Evolutionary conservation across 176 grass and related monocot species (phyloP).

Genomic region (Leersia perrieri): DNA sequence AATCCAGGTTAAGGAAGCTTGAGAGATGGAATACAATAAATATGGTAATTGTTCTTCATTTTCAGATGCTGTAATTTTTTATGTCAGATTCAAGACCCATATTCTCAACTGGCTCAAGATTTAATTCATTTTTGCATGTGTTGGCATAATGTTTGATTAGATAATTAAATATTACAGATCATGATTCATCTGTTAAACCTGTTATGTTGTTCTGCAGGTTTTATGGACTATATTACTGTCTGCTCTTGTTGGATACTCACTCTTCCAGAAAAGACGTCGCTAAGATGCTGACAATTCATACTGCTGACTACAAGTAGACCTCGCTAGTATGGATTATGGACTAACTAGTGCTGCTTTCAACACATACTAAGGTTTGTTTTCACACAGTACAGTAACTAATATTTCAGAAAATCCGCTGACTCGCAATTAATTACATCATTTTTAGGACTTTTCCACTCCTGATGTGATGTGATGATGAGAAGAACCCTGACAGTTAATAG

Average conservation of each 20-base stretch:
- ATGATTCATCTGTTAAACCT: conserved; percentile 1
- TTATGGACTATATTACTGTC: conserved; percentile 92
- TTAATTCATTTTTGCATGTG: conserved; percentile 13
- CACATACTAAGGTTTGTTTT: conserved; percentile 19
- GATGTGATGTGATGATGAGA: not conserved
- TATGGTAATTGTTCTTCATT: conserved; percentile 50
- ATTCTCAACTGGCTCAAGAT: not conserved
- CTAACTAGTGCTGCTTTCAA: not conserved
- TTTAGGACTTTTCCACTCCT: conserved; percentile 1
- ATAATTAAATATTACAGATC: not conserved
- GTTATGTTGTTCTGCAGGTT: conserved; percentile 53
- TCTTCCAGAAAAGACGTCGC: conserved; percentile 71
- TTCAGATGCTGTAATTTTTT: not conserved
- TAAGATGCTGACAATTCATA: conserved; percentile 47
- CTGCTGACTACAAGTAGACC: conserved; percentile 5
- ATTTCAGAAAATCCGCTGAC: not conserved
- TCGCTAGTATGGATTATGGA: not conserved
- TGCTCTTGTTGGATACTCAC: conserved; percentile 93
- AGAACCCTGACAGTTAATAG: conserved; percentile 13
- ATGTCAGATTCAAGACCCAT: not conserved
- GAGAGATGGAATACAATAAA: conserved; percentile 98
- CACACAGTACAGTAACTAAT: not conserved
- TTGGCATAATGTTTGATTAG: not conserved
- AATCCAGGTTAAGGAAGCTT: conserved; percentile 87
- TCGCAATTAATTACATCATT: not conserved